A percentile compares a stretch with the other conserved stretches of the same genome.
These are phyloP conservation scores for Boletus bicolor DNA, from an alignment of 768 basidiomycete genomes.

Conservation along the genomic window DNA sequence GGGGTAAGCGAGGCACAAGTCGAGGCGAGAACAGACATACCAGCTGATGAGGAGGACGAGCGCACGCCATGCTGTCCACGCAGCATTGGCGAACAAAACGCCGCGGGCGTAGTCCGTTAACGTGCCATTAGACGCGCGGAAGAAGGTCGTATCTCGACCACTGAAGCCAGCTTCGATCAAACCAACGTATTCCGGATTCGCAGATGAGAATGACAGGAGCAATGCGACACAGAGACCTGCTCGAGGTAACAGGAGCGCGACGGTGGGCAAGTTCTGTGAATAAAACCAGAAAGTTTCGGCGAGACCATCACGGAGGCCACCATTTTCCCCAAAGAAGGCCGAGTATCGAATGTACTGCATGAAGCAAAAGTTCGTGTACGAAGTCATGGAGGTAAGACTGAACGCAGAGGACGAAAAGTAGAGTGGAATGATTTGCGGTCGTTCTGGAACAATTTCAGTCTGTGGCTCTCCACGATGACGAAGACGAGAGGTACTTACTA, in stretches of 20 bases:
- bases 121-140: constrained; percentile 57
- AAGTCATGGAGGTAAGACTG: constrained; percentile 71
- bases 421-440: constrained; percentile 78
- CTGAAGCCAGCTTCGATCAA: constrained; percentile 46
- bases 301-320: constrained; percentile 51
- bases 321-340: constrained; percentile 56
- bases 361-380: constrained; percentile 83
- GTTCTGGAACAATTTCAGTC: constrained; percentile 48
- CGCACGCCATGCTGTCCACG: constrained; percentile 75
- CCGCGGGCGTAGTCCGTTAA: constrained; percentile 77
- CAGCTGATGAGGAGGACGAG: constrained; percentile 68
- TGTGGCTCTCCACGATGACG: constrained; percentile 13
- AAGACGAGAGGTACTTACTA: constrained; percentile 50
- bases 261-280: constrained; percentile 81
- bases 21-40: constrained; percentile 33
- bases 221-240: constrained; percentile 73
- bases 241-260: constrained; percentile 78
- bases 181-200: constrained; percentile 45
- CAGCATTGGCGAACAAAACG: constrained; percentile 73
- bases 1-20: background rate
- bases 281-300: constrained; percentile 86
- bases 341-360: constrained; percentile 73
- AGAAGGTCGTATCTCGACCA: constrained; percentile 72
- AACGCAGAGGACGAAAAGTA: constrained; percentile 80
- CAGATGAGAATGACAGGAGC: constrained; percentile 59